Conservation (phyloP, 2,329 filamentous ascomycete species). For the Endoconidiophora laricicola region DNA sequence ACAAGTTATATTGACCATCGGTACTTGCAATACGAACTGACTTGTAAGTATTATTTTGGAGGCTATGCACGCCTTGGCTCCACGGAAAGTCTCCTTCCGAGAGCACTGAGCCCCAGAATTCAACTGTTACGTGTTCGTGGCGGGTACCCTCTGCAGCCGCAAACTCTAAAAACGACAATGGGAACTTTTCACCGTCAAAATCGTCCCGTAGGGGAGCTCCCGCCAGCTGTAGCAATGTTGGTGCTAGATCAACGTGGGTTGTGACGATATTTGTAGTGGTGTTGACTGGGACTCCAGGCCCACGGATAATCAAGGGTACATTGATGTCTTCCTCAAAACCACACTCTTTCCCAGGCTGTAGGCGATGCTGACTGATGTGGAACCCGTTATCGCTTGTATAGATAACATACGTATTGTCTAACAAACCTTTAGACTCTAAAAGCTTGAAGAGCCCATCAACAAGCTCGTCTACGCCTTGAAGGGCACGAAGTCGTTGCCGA, state of each 20-base stretch:
- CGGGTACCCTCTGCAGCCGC: constrained; percentile 15
- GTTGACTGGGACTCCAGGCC: constrained; percentile 28
- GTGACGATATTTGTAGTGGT: constrained; percentile 24
- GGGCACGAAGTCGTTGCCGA: constrained; percentile 24
- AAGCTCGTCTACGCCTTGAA: constrained; percentile 31
- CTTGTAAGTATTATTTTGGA: constrained; percentile 36
- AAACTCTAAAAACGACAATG: constrained; percentile 17
- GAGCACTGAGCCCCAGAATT: constrained; percentile 32
- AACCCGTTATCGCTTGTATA: constrained; percentile 37
- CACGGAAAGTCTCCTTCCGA: constrained; percentile 18
- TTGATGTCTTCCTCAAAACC: constrained; percentile 36
- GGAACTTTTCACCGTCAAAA: constrained; percentile 35
- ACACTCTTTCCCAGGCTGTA: constrained; percentile 35
- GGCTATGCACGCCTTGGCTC: background rate
- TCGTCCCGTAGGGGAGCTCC: constrained; percentile 24
- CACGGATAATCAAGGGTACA: constrained; percentile 33
- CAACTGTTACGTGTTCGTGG: constrained; percentile 34
- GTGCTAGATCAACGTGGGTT: constrained; percentile 37
- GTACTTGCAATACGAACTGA: constrained; percentile 27
- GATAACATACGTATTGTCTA: constrained; percentile 32
- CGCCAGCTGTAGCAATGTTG: constrained; percentile 31
- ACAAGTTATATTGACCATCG: constrained; percentile 29
- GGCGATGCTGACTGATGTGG: constrained; percentile 35
- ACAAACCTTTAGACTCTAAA: constrained; percentile 19
- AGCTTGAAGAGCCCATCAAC: constrained; percentile 23